Conservation (phyloP, 2,329 filamentous ascomycete genomes). For the Zymoseptoria ardabiliae region DNA sequence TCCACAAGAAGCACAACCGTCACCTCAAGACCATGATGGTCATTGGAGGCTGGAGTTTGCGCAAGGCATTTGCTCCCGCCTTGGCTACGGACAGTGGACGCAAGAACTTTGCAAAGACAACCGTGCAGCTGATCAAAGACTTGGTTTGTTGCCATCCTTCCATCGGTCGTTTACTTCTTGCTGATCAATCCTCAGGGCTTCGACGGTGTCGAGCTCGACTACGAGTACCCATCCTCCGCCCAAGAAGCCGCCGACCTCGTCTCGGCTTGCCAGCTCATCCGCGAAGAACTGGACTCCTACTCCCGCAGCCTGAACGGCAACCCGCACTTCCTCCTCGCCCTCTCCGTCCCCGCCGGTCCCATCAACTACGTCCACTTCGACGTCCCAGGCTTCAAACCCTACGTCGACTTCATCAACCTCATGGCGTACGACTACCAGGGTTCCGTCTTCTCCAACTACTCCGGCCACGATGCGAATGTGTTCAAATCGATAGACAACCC, state of each 20-base stretch:
- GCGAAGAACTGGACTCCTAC: constrained; percentile 35
- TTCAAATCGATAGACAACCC: constrained; percentile 52
- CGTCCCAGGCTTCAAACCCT: constrained; percentile 30
- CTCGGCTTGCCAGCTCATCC: constrained; percentile 22
- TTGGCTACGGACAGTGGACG: constrained; percentile 55
- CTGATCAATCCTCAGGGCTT: constrained; percentile 49
- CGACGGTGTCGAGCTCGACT: constrained; percentile 42
- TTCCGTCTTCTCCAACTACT: constrained; percentile 34
- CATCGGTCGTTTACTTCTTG: neutral
- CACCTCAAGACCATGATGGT: constrained; percentile 71
- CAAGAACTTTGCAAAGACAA: constrained; percentile 59
- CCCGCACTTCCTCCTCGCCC: constrained; percentile 36
- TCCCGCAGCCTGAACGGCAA: constrained; percentile 6
- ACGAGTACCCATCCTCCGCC: constrained; percentile 38
- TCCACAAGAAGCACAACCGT: constrained; percentile 67
- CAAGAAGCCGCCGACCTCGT: constrained; percentile 35
- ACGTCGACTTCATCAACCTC: constrained; percentile 41
- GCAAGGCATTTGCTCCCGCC: constrained; percentile 65
- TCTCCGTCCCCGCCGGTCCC: constrained; percentile 37
- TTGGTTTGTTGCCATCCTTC: constrained; percentile 30
- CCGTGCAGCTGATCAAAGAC: constrained; percentile 68
- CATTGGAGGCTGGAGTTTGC: constrained; percentile 76
- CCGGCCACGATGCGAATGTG: constrained; percentile 75
- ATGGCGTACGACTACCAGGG: constrained; percentile 56
- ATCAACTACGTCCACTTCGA: constrained; percentile 36